Evolutionary conservation across 345 rosid species (phyloP).

Genomic region (Populus pruinosa): DNA sequence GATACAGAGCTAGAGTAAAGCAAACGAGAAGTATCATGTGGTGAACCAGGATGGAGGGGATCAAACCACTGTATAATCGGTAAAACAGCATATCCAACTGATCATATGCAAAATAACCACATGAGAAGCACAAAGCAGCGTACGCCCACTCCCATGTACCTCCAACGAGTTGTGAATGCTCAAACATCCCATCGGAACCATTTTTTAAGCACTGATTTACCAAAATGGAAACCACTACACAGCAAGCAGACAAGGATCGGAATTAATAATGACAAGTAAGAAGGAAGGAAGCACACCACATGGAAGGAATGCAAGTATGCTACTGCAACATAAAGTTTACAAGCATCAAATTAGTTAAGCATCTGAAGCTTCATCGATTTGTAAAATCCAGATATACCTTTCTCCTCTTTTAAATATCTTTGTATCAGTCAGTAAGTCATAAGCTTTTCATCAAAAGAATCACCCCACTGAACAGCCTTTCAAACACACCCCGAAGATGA

Average conservation of each 20-base stretch:
- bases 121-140: conserved; percentile 75
- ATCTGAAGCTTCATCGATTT: not conserved
- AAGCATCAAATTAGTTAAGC: not conserved
- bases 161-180: conserved; percentile 62
- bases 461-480: too few species aligned
- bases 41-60: conserved; percentile 75
- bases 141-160: conserved; percentile 79
- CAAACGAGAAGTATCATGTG: conserved; percentile 83
- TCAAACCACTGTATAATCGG: conserved; percentile 65
- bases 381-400: not conserved
- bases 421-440: not conserved
- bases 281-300: not conserved
- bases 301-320: not conserved
- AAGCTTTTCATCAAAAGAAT: not conserved
- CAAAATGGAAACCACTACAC: conserved; percentile 69
- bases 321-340: not conserved
- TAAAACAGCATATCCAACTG: conserved; percentile 87
- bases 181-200: conserved; percentile 54
- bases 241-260: not conserved
- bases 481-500: too few species aligned
- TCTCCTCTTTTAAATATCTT: not conserved
- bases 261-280: not conserved
- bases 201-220: conserved; percentile 44
- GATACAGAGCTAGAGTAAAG: conserved; percentile 82
- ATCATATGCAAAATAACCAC: conserved; percentile 95